A percentile compares a stretch with the other conserved stretches of the same genome.
Conservation (phyloP, 2,329 filamentous ascomycete species). For the Pseudopithomyces chartarum region DNA sequence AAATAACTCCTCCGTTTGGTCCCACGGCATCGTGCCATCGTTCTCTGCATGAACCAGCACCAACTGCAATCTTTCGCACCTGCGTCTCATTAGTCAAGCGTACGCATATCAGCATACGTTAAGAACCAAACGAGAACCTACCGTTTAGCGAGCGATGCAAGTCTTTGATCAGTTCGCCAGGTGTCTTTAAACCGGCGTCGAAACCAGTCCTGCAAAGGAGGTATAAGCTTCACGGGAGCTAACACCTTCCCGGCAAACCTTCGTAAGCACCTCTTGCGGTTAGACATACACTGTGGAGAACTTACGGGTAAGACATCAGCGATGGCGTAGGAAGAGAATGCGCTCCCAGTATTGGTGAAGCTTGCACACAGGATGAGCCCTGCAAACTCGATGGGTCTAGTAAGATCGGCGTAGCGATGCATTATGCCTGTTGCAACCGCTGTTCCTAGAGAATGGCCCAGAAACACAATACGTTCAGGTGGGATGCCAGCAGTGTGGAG, state of each 20-base stretch:
- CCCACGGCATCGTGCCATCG: constrained; percentile 42
- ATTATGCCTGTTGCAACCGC: constrained; percentile 78
- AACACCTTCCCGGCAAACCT: constrained; percentile 54
- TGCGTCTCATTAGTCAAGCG: constrained; percentile 1
- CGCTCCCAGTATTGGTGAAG: constrained; percentile 74
- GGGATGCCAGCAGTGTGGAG: constrained; percentile 69
- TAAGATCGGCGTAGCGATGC: constrained; percentile 66
- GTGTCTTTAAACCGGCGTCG: constrained; percentile 71
- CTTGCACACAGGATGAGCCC: constrained; percentile 79
- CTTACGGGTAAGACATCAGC: constrained; percentile 69
- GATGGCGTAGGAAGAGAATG: constrained; percentile 78
- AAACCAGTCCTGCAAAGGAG: constrained; percentile 67
- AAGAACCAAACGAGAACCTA: constrained; percentile 2
- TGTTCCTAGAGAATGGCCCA: constrained; percentile 89
- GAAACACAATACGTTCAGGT: constrained; percentile 74
- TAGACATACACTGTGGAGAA: background rate
- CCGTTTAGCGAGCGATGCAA: constrained; percentile 60
- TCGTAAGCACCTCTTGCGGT: background rate
- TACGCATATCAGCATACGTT: background rate
- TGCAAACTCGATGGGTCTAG: constrained; percentile 73
- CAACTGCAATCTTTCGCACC: constrained; percentile 27
- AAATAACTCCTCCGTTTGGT: constrained; percentile 41
- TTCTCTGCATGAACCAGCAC: constrained; percentile 42
- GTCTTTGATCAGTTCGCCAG: constrained; percentile 74
- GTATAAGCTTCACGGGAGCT: constrained; percentile 71